Evolutionary conservation across 2,329 filamentous ascomycete species (phyloP).

Genomic region (Penicillium sp.): DNA sequence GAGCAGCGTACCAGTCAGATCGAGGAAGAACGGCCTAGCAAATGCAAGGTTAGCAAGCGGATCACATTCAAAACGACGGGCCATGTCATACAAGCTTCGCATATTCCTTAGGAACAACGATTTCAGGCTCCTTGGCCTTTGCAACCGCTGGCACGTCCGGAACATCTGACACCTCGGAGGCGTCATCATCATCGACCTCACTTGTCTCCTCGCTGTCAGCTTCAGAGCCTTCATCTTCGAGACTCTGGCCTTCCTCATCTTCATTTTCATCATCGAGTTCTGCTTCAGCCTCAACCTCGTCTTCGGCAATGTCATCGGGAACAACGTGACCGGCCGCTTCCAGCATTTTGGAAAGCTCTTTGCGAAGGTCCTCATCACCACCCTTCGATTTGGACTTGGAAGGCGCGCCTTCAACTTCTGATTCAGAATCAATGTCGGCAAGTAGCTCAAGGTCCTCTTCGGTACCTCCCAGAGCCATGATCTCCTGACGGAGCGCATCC

Average conservation of each 20-base stretch:
- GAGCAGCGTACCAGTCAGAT: slow-evolving; percentile 61
- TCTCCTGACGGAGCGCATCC: slow-evolving; percentile 38
- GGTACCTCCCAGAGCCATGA: slow-evolving; percentile 44
- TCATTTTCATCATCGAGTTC: slow-evolving; percentile 22
- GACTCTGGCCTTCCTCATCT: slow-evolving; percentile 27
- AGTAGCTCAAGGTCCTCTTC: slow-evolving; percentile 45
- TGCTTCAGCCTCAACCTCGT: slow-evolving; percentile 27
- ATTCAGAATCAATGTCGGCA: slow-evolving; percentile 41
- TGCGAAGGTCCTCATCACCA: slow-evolving; percentile 35
- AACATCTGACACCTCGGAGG: slow-evolving; percentile 23
- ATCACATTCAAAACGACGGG: neutral
- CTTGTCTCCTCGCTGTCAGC: slow-evolving; percentile 22
- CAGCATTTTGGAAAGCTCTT: slow-evolving; percentile 34
- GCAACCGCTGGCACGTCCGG: slow-evolving; percentile 23
- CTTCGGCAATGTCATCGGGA: slow-evolving; percentile 28
- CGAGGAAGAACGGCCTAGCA: slow-evolving; percentile 53
- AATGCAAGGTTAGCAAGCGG: slow-evolving; percentile 11
- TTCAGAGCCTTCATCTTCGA: slow-evolving; percentile 32
- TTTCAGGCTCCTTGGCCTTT: slow-evolving; percentile 14
- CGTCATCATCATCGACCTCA: slow-evolving; percentile 22
- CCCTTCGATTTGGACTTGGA: slow-evolving; percentile 17
- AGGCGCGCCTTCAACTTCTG: slow-evolving; percentile 38
- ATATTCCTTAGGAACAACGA: slow-evolving; percentile 31
- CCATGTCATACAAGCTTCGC: slow-evolving; percentile 28
- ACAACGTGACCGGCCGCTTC: slow-evolving; percentile 34